Evolutionary conservation across 805 yeast genomes (phyloP), one percentile per base, ranked within the genome.

Genomic region (Candida morakotiae): DNA sequence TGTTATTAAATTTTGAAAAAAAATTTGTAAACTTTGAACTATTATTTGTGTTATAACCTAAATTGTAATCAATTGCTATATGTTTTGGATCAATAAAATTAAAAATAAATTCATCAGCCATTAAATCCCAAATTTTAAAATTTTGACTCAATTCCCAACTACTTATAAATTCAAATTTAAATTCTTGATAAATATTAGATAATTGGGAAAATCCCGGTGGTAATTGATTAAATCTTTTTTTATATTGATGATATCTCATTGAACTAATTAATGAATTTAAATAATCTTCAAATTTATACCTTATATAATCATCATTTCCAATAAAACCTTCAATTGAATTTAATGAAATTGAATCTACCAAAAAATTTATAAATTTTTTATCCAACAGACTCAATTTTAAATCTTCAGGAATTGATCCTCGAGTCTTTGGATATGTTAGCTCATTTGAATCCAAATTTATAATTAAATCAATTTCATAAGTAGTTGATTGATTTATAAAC

Each of bases 201-300:
- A 47, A 55, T 13, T 43, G 46, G 14, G 47, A 49, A 33, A 68
- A 68, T 1, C 74, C 74, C 0, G 74, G 73, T 1, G 74, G 74
- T n/a, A 52, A 53, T 34, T 48, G 56, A 13, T 48, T 38, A 40
- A 64, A 68, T 34, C 58, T 51, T 4, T 60, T 62, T 9, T 74
- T 47, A 50, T 81, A 87, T 34, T 71, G 77, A 46, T 74, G 74
- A 48, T 81, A 84, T 56, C 94, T 83, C 16, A 76, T 79, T 18
- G 85, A 71, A 0, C 95, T 69, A 17, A 91, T 56, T 44, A 93
- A 56, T 9, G 94, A 87, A 41, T 83, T 73, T 18, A 89, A 60
- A 53, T 93, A 93, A 51, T 89, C 97, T 53, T 93, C 98, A 58
- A 91, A 89, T 50, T 81, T 87, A 61, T 79, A 74, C 36, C 98